Percentiles rank a stretch among this genome's conserved stretches.
These are phyloP conservation scores for Triticum aestivum DNA, from an alignment of 176 grass and related monocot species.

Conservation along the genomic window DNA sequence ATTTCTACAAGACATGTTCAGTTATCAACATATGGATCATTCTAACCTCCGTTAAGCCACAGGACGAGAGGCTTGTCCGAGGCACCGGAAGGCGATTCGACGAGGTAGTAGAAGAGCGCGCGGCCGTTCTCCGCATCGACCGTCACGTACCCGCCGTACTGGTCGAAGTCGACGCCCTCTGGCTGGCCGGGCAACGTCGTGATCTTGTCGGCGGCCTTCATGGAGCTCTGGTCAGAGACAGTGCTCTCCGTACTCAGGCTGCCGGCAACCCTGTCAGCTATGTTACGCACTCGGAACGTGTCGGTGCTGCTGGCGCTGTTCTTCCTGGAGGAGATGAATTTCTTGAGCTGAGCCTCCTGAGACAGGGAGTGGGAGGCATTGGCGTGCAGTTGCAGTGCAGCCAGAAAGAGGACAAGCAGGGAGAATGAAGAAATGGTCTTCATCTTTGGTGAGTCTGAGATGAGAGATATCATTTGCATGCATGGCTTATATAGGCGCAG, in stretches of 20 bases:
- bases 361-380: neutral
- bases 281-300: neutral
- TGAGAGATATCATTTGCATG: neutral
- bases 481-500: neutral
- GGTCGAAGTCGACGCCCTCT: constrained; percentile 28
- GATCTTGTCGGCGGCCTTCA: constrained; percentile 49
- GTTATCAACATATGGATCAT: neutral
- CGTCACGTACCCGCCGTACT: constrained; percentile 52
- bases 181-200: constrained; percentile 50
- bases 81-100: constrained; percentile 14
- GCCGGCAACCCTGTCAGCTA: neutral
- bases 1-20: neutral
- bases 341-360: constrained; percentile 20
- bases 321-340: constrained; percentile 27
- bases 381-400: neutral
- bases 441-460: neutral
- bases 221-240: neutral
- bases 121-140: constrained; percentile 32
- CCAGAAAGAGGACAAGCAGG: constrained; percentile 1
- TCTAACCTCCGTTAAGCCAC: constrained; percentile 67
- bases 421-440: neutral
- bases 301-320: neutral
- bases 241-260: neutral
- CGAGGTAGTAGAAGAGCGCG: constrained; percentile 61
- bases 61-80: constrained; percentile 48